These are phyloP conservation scores for Taiwanofungus camphoratus DNA, from an alignment of 1,284 basidiomycete species.

Conservation along the genomic window DNA sequence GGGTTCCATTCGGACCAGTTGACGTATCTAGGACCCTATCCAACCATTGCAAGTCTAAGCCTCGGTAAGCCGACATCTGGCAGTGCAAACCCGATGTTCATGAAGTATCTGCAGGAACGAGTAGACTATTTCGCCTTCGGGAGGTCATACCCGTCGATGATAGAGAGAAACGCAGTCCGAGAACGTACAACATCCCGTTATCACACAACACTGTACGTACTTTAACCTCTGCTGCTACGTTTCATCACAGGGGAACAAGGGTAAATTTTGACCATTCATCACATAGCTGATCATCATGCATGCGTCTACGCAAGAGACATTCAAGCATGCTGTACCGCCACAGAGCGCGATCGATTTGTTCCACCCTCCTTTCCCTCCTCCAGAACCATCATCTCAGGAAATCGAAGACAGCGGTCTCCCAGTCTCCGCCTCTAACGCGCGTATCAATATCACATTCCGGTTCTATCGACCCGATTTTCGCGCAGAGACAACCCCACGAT, in stretches of 20 bases:
- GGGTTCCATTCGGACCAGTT: constrained; percentile 79
- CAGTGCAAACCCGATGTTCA: neutral
- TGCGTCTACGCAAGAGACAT: constrained; percentile 83
- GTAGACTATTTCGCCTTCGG: constrained; percentile 71
- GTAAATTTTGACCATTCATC: neutral
- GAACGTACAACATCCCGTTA: constrained; percentile 81
- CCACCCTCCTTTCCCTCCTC: constrained; percentile 53
- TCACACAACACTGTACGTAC: constrained; percentile 72
- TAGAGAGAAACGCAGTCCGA: constrained; percentile 44
- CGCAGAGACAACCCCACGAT: constrained; percentile 62
- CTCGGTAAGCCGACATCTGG: constrained; percentile 51
- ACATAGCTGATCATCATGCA: constrained; percentile 84
- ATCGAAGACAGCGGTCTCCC: constrained; percentile 7
- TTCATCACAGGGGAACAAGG: too few relatives aligned
- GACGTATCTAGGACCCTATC: constrained; percentile 84
- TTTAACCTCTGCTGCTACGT: constrained; percentile 1
- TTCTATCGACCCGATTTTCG: constrained; percentile 85
- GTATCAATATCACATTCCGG: constrained; percentile 88
- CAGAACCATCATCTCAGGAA: constrained; percentile 13
- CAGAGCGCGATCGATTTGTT: constrained; percentile 75
- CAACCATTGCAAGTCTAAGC: constrained; percentile 89
- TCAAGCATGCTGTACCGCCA: constrained; percentile 79
- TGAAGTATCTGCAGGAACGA: constrained; percentile 45
- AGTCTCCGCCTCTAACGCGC: constrained; percentile 40
- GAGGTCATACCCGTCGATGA: constrained; percentile 65